Evolutionary conservation across 2,329 filamentous ascomycete species (phyloP).

Genomic region (Chrysosphaeria jannelii): DNA sequence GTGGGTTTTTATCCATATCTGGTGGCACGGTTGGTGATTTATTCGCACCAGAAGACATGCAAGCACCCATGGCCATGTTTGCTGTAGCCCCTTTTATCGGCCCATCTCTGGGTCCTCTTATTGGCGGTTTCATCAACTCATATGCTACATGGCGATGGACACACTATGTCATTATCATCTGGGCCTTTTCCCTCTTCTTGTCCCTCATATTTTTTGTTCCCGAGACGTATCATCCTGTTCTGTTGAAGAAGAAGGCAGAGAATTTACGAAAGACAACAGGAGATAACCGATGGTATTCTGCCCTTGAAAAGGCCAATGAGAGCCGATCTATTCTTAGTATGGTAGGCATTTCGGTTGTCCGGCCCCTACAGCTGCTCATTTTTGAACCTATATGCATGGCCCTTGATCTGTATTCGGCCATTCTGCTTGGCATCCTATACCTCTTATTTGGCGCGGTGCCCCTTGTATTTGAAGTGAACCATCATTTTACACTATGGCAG

Average conservation of each 20-base stretch:
- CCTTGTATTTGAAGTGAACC: conserved; percentile 42
- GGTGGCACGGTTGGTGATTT: conserved; percentile 67
- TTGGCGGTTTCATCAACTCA: conserved; percentile 62
- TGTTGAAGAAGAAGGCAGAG: conserved; percentile 43
- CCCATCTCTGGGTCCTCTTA: conserved; percentile 23
- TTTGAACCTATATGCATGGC: conserved; percentile 66
- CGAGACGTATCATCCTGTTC: conserved; percentile 59
- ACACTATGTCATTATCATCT: conserved; percentile 63
- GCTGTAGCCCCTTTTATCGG: conserved; percentile 34
- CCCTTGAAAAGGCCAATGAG: conserved; percentile 30
- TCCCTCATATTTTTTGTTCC: conserved; percentile 45
- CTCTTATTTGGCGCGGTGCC: conserved; percentile 77
- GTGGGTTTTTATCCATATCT: conserved; percentile 39
- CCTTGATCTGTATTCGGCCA: conserved; percentile 54
- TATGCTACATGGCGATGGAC: conserved; percentile 50
- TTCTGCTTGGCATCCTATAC: conserved; percentile 68
- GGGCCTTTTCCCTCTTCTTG: conserved; percentile 33
- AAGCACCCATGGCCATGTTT: conserved; percentile 61
- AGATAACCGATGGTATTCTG: conserved; percentile 45
- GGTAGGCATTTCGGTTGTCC: conserved; percentile 24
- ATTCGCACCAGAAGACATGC: conserved; percentile 36
- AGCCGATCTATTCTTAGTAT: conserved; percentile 32
- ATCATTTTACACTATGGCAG: conserved; percentile 54
- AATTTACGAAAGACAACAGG: conserved; percentile 42
- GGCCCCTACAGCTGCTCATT: conserved; percentile 52